Evolutionary conservation across 495 filamentous ascomycete species (phyloP).

Genomic region (Xylona heveae): DNA sequence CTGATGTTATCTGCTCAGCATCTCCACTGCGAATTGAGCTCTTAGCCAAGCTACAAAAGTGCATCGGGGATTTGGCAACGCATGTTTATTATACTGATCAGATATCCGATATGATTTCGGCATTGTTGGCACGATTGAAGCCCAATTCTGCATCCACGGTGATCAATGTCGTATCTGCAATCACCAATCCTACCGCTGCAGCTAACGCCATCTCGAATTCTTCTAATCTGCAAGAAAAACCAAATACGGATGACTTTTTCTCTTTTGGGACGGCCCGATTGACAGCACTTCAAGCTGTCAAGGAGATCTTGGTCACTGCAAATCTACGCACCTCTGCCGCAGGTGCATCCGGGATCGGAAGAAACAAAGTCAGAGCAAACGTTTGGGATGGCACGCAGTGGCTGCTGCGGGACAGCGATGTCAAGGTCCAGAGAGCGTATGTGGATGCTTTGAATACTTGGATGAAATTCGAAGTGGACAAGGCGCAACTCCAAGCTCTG

Average conservation of each 20-base stretch:
- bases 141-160: conserved; percentile 26
- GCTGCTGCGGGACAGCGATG: conserved; percentile 58
- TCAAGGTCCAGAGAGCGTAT: conserved; percentile 60
- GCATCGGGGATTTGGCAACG: conserved; percentile 69
- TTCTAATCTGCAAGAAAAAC: conserved; percentile 20
- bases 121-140: conserved; percentile 55
- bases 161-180: conserved; percentile 18
- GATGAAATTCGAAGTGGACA: conserved; percentile 58
- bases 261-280: conserved; percentile 51
- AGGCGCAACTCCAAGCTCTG: conserved; percentile 36
- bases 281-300: conserved; percentile 59
- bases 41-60: conserved; percentile 44
- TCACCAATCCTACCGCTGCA: conserved; percentile 17
- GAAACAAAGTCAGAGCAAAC: conserved; percentile 50
- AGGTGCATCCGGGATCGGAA: conserved; percentile 36
- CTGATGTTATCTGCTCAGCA: conserved; percentile 16
- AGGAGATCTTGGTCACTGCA: conserved; percentile 56
- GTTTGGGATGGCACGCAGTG: conserved; percentile 88
- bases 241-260: conserved; percentile 40
- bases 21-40: conserved; percentile 29
- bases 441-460: conserved; percentile 62
- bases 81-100: conserved; percentile 92
- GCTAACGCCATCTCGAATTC: conserved; percentile 20
- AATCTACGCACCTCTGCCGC: conserved; percentile 39
- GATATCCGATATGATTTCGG: conserved; percentile 71